These are phyloP conservation scores for Bryum argenteum DNA, from an alignment of 225 moss, liverwort and hornwort species.

Conservation along the genomic window DNA sequence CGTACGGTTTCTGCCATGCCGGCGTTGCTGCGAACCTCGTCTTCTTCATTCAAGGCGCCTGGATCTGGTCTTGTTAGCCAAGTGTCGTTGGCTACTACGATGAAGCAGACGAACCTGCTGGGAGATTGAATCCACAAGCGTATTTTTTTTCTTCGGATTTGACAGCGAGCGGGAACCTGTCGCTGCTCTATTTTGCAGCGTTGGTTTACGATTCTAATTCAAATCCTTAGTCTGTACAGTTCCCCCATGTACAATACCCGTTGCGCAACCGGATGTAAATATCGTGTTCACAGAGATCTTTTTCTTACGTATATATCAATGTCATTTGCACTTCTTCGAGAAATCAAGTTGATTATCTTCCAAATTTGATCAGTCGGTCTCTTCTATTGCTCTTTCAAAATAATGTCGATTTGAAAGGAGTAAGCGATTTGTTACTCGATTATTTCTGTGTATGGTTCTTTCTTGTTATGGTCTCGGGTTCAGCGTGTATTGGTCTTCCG, in stretches of 20 bases:
- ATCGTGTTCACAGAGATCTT: not conserved
- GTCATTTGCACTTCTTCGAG: not conserved
- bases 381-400: no score
- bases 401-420: no score
- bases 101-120: conserved; percentile 54
- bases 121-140: conserved; percentile 33
- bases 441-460: no score
- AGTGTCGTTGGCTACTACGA: conserved; percentile 49
- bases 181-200: not conserved
- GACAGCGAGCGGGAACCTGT: no score
- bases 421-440: no score
- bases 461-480: no score
- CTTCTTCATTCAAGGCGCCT: conserved; percentile 24
- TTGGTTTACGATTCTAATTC: not conserved
- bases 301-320: not conserved
- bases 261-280: not conserved
- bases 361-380: no score
- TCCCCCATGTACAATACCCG: conserved; percentile 18
- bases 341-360: no score
- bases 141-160: no score
- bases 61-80: conserved; percentile 34
- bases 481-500: no score
- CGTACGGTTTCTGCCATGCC: conserved; percentile 48
- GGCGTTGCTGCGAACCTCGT: conserved; percentile 33
- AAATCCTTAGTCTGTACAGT: conserved; percentile 28